Evolutionary conservation across 306 rosid genomes (phyloP).

Genomic region (Prosopis cineraria): DNA sequence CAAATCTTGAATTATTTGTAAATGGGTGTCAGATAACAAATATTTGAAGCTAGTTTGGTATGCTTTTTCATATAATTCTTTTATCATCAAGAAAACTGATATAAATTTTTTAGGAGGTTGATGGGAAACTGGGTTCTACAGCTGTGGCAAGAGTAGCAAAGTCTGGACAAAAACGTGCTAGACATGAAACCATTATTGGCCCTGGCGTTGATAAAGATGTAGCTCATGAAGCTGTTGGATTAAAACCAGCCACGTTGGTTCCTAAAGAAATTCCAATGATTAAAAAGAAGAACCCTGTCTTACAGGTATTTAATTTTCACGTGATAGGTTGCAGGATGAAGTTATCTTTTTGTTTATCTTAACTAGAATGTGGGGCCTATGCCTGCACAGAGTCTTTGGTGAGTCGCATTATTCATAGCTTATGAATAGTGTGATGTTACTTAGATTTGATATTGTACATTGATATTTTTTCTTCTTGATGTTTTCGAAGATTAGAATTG

Average conservation of each 20-base stretch:
- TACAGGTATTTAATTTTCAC: conserved; percentile 57
- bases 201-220: conserved; percentile 92
- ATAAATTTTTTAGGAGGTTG: conserved; percentile 54
- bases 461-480: conserved; percentile 25
- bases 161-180: conserved; percentile 60
- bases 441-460: background rate
- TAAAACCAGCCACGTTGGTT: conserved; percentile 74
- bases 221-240: conserved; percentile 87
- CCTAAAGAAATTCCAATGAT: conserved; percentile 90
- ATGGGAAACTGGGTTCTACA: conserved; percentile 31
- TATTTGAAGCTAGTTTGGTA: background rate
- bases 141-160: conserved; percentile 44
- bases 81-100: conserved; percentile 19
- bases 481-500: conserved; percentile 72
- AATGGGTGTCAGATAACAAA: conserved; percentile 3
- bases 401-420: background rate
- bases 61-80: background rate
- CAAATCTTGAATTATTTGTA: conserved; percentile 11
- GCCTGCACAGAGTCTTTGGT: background rate
- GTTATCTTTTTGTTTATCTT: conserved; percentile 15
- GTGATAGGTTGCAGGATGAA: conserved; percentile 31
- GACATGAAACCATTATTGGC: conserved; percentile 74
- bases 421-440: background rate
- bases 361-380: background rate
- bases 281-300: conserved; percentile 72